Base-by-base conservation (phyloP, 768 basidiomycete genomes). In the Auricularia cornea region DNA sequence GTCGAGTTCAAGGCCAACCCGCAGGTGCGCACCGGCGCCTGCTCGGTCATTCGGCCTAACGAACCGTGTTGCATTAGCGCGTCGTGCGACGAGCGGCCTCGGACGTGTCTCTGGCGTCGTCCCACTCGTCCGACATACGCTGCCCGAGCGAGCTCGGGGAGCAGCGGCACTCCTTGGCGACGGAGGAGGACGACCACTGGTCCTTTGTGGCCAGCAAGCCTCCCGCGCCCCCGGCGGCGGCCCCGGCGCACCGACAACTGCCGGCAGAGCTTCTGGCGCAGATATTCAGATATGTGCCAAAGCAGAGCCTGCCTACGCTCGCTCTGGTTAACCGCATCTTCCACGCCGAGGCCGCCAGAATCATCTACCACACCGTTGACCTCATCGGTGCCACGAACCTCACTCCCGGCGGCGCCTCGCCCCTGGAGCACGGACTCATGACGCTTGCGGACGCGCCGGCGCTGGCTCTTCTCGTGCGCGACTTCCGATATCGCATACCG, bases 131-230 rank as follows among this genome's bases (percentile, higher is more conserved):
- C 23, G 54, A 57, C 54, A 57, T 57, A 11, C 54, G 54, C 16
- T 57, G 54, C 29, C 54, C 54, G 10, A 57, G 54, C 54, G 54
- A 57, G 54, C 54, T 57, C 28, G 54, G 54, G 11, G 54, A 57
- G 29, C 54, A 57, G 54, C 54, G 54, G 26, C 26, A 28, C 28
- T 57, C 54, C 26, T 26, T 57, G 10, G 30, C 18, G 26, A 6
- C 23, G 12, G 54, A 57, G 12, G 54, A 29, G 26, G 23, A 57
- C 54, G 28, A 57, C 26, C 12, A 12, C 26, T 38, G 35, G 35
- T 38, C 35, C 35, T 38, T 38, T 38, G 35, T 38, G 10, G 35
- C 2, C 35, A 38, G 35, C 54, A 26, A 57, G 11, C 23, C 23
- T 10, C 54, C 54, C 30, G 54, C 54, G 30, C 28, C n/a, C n/a